These are phyloP conservation scores for Monosporascus ibericus DNA, from an alignment of 2,329 filamentous ascomycete species.

Conservation along the genomic window DNA sequence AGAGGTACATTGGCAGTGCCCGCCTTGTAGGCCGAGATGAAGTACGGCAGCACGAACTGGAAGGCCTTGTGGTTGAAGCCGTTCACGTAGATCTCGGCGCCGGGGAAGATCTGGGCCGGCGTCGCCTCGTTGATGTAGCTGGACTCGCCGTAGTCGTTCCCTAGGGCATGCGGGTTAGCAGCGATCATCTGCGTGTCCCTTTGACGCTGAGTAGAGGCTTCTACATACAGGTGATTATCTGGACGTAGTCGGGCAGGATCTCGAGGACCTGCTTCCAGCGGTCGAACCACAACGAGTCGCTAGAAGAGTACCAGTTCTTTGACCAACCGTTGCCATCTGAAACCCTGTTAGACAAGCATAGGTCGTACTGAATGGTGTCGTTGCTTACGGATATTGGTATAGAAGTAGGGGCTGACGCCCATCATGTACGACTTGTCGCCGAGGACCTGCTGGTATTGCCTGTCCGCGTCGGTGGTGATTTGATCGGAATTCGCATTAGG, in stretches of 20 bases:
- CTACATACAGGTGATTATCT: constrained; percentile 45
- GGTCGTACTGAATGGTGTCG: neutral
- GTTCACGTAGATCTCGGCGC: constrained; percentile 41
- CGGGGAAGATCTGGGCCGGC: constrained; percentile 35
- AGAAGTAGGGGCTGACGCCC: constrained; percentile 36
- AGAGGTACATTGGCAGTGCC: constrained; percentile 27
- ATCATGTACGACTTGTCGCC: constrained; percentile 43
- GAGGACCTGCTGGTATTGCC: constrained; percentile 31
- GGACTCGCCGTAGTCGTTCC: constrained; percentile 56
- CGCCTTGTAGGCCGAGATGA: constrained; percentile 44
- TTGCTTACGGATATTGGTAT: constrained; percentile 23
- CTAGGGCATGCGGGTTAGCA: constrained; percentile 10
- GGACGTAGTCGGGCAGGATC: constrained; percentile 44
- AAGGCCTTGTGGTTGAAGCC: constrained; percentile 43
- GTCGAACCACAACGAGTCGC: constrained; percentile 47
- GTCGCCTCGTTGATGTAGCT: constrained; percentile 48
- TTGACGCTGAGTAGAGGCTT: neutral
- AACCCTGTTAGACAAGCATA: neutral
- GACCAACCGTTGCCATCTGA: neutral
- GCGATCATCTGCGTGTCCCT: constrained; percentile 2
- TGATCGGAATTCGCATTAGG: constrained; percentile 31
- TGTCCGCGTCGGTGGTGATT: constrained; percentile 34
- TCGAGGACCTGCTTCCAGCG: constrained; percentile 49
- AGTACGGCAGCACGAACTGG: constrained; percentile 40
- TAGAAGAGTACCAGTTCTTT: constrained; percentile 48